phyloP scores from a whole-genome alignment of 306 rosid genomes.

The Pyrus betulifolia region DNA sequence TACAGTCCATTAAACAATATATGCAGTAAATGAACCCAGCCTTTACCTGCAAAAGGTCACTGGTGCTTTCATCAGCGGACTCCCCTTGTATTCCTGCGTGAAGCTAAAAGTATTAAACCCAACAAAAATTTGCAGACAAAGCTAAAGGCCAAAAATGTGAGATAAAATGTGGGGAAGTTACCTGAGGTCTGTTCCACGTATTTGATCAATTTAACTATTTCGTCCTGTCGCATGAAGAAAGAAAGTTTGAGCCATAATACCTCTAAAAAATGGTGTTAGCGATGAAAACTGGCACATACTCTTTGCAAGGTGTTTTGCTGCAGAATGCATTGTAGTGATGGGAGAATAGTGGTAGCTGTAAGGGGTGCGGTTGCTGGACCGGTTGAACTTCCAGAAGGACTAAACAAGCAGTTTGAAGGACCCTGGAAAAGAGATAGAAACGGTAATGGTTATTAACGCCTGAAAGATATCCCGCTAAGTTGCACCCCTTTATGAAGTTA shows the following conservation, averaged over 20 bases:
- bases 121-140: conserved; percentile 8
- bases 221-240: conserved; percentile 55
- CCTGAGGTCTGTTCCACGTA: conserved; percentile 70
- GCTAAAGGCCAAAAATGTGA: conserved; percentile 4
- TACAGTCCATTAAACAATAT: background rate
- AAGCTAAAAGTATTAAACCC: conserved; percentile 26
- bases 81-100: conserved; percentile 62
- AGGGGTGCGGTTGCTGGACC: conserved; percentile 46
- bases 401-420: conserved; percentile 40
- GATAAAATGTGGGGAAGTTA: conserved; percentile 27
- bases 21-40: background rate
- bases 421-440: conserved; percentile 53
- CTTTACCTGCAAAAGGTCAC: conserved; percentile 65
- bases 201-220: conserved; percentile 74
- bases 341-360: conserved; percentile 44
- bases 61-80: conserved; percentile 39
- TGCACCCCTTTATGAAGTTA: conserved; percentile 26
- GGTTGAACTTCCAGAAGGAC: conserved; percentile 44
- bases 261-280: background rate
- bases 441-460: conserved; percentile 47
- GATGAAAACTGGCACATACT: conserved; percentile 32
- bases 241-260: conserved; percentile 10
- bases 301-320: conserved; percentile 78
- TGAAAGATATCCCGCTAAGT: conserved; percentile 44
- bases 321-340: conserved; percentile 65